A percentile compares a stretch with the other conserved stretches of the same genome.
These are phyloP conservation scores for Pseudopithomyces chartarum DNA, from an alignment of 2,329 filamentous ascomycete genomes.

Conservation along the genomic window DNA sequence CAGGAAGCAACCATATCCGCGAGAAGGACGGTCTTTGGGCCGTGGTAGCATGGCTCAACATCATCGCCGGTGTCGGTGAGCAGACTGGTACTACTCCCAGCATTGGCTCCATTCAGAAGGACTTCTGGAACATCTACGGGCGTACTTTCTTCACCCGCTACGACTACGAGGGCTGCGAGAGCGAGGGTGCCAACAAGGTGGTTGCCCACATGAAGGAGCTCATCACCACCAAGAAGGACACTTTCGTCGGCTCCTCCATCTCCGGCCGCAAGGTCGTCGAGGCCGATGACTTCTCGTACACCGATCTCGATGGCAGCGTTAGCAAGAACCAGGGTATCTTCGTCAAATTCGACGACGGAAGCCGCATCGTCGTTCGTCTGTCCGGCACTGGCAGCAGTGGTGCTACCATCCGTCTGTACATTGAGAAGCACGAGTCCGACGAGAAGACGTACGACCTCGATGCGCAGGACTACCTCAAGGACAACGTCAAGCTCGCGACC, in stretches of 20 bases:
- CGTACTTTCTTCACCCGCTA: conserved; percentile 99
- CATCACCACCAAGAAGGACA: conserved; percentile 68
- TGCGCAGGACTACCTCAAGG: conserved; percentile 91
- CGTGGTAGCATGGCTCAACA: conserved; percentile 96
- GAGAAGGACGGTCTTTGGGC: conserved; percentile 99
- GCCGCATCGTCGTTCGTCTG: conserved; percentile 90
- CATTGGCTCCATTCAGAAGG: conserved; percentile 93
- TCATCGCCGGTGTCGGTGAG: conserved; percentile 91
- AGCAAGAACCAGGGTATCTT: conserved; percentile 96
- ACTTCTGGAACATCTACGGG: conserved; percentile 96
- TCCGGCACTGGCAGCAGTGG: conserved; percentile 95
- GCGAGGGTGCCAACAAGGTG: conserved; percentile 87
- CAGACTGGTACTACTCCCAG: conserved; percentile 81
- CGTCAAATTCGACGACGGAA: conserved; percentile 91
- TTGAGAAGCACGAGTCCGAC: conserved; percentile 92
- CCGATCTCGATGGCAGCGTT: conserved; percentile 95
- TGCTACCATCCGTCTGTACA: conserved; percentile 94
- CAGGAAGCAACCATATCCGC: conserved; percentile 96
- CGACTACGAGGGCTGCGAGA: conserved; percentile 95
- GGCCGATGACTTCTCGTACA: conserved; percentile 97
- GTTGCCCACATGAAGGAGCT: conserved; percentile 79
- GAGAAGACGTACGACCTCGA: conserved; percentile 76
- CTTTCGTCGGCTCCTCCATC: conserved; percentile 85
- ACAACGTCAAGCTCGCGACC: conserved; percentile 84
- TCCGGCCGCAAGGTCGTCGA: conserved; percentile 82